Conservation (phyloP, 169 alveolate genomes). For the Babesia bovis region DNA sequence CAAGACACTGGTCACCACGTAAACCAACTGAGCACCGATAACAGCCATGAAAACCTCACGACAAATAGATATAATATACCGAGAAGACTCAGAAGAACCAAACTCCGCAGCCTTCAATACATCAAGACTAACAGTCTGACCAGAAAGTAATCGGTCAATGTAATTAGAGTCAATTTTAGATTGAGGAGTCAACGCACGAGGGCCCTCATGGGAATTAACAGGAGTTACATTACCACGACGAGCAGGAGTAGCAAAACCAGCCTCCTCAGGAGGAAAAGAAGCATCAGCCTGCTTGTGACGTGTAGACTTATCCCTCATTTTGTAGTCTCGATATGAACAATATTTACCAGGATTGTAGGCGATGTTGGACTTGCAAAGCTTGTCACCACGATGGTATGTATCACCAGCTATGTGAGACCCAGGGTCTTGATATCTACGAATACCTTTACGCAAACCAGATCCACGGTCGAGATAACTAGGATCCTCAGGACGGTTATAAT, state of each 20-base stretch:
- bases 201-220: neutral
- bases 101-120: conserved; percentile 53
- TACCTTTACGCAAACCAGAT: neutral
- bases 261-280: neutral
- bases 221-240: neutral
- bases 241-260: neutral
- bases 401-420: neutral
- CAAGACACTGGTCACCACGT: conserved; percentile 54
- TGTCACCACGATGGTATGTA: neutral
- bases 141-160: conserved; percentile 37
- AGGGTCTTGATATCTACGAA: neutral
- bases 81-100: conserved; percentile 51
- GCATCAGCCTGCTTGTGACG: neutral
- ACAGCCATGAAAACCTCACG: conserved; percentile 62
- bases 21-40: conserved; percentile 62
- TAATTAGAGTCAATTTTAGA: conserved; percentile 11
- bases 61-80: conserved; percentile 32
- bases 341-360: neutral
- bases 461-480: neutral
- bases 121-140: conserved; percentile 34
- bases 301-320: neutral
- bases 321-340: neutral
- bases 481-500: too few species aligned
- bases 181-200: neutral
- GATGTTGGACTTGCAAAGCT: neutral